Percentiles rank a stretch among this genome's conserved stretches.
phyloP scores from a whole-genome alignment of 2,329 filamentous ascomycete genomes.

The Metarhizium guizhouense region DNA sequence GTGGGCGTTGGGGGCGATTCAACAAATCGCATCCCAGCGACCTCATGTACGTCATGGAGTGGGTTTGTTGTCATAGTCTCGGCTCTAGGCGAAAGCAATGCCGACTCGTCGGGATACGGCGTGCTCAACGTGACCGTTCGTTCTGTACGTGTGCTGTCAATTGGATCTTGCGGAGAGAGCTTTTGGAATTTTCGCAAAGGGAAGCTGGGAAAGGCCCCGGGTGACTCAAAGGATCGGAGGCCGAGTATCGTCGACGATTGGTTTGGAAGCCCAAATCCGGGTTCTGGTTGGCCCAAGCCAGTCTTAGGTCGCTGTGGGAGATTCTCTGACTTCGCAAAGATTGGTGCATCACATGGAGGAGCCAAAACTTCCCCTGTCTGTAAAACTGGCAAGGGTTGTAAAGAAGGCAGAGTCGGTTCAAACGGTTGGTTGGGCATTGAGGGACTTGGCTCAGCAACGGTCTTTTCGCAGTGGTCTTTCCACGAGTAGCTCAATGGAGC shows the following conservation, averaged over 20 bases:
- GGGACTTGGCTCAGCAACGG: neutral
- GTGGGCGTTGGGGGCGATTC: conserved; percentile 43
- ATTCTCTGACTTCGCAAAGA: neutral
- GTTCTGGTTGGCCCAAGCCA: conserved; percentile 14
- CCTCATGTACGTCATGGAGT: conserved; percentile 38
- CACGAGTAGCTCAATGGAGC: conserved; percentile 56
- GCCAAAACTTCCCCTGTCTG: neutral
- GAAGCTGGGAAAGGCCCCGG: conserved; percentile 6
- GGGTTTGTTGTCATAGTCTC: conserved; percentile 66
- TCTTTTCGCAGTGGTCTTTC: conserved; percentile 34
- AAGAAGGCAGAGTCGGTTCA: neutral
- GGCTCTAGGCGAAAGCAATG: conserved; percentile 61
- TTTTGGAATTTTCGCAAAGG: conserved; percentile 5
- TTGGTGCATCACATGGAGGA: conserved; percentile 11
- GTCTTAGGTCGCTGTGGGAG: conserved; percentile 26
- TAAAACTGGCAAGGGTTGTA: neutral
- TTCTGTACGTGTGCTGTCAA: conserved; percentile 16
- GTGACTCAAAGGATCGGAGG: conserved; percentile 12
- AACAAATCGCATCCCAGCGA: conserved; percentile 42
- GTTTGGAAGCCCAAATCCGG: conserved; percentile 4
- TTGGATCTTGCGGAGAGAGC: conserved; percentile 2
- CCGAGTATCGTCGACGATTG: conserved; percentile 28
- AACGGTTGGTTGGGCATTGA: neutral
- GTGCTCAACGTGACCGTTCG: conserved; percentile 27
- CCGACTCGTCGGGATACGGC: conserved; percentile 35